Percentiles rank a stretch among this genome's conserved stretches.
Conservation (phyloP, 1,284 basidiomycete species). For the Marasmius tenuissimus region DNA sequence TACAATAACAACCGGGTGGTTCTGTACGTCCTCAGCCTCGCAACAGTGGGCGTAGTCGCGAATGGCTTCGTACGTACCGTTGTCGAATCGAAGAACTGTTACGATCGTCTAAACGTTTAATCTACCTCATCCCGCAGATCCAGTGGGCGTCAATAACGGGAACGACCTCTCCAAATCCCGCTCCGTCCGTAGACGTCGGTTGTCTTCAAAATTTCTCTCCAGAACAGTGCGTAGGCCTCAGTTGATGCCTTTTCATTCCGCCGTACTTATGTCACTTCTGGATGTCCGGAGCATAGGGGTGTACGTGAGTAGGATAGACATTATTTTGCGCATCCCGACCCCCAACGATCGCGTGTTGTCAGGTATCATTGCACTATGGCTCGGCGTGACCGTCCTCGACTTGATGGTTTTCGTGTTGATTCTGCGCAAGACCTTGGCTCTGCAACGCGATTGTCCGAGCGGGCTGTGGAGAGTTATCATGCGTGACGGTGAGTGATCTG, state of each 20-base stretch:
- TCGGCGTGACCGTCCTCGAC: constrained; percentile 4
- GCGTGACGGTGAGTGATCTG: constrained; percentile 4
- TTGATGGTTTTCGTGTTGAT: constrained; percentile 3
- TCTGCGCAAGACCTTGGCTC: constrained; percentile 2
- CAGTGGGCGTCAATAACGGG: neutral
- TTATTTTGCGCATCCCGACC: neutral
- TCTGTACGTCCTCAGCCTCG: neutral
- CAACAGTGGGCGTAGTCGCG: neutral
- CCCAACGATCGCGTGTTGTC: neutral
- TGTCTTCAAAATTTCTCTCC: neutral
- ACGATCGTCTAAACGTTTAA: neutral
- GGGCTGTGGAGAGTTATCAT: neutral
- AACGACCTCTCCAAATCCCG: neutral
- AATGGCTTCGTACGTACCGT: constrained; percentile 3
- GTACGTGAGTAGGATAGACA: neutral
- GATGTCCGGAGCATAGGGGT: neutral
- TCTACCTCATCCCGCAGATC: neutral
- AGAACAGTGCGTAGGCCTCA: constrained; percentile 1
- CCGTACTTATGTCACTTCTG: too few relatives aligned
- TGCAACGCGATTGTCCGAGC: neutral
- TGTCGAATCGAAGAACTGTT: neutral
- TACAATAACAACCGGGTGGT: constrained; percentile 1
- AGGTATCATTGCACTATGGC: constrained; percentile 7
- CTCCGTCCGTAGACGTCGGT: neutral
- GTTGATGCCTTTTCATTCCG: too few relatives aligned